These are phyloP conservation scores for Aspergillus calidoustus DNA, from an alignment of 2,329 filamentous ascomycete species.

Conservation along the genomic window DNA sequence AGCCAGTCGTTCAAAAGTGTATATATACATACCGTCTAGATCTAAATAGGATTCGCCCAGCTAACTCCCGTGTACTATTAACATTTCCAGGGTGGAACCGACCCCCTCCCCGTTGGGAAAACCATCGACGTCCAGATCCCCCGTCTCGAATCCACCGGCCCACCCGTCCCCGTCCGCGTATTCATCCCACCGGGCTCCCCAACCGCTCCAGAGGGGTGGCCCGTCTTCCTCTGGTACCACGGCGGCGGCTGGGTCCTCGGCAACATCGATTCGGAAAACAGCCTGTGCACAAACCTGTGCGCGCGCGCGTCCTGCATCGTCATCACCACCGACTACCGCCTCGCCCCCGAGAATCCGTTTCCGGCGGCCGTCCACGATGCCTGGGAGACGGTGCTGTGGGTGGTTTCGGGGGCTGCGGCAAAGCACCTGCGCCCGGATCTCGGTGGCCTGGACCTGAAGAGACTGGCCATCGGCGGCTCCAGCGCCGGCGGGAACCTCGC, in stretches of 20 bases:
- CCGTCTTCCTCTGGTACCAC: neutral
- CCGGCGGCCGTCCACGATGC: neutral
- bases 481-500: slow-evolving; percentile 5
- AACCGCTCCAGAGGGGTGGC: neutral
- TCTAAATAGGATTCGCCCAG: neutral
- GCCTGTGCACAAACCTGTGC: neutral
- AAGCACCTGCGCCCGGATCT: neutral
- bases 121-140: no score
- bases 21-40: neutral
- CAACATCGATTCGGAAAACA: neutral
- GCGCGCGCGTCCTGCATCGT: neutral
- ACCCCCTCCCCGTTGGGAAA: no score
- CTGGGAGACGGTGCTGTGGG: no score
- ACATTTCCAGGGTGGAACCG: no score
- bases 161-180: no score
- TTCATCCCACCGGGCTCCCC: neutral
- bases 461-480: neutral
- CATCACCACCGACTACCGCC: neutral
- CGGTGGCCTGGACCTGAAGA: neutral
- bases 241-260: neutral
- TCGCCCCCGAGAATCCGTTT: neutral
- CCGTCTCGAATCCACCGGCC: no score
- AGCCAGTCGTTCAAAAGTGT: slow-evolving; percentile 46
- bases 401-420: neutral
- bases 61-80: no score